These are phyloP conservation scores for Phytophthora tubulina DNA, from an alignment of 352 stramenopile genomes.

Conservation along the genomic window DNA sequence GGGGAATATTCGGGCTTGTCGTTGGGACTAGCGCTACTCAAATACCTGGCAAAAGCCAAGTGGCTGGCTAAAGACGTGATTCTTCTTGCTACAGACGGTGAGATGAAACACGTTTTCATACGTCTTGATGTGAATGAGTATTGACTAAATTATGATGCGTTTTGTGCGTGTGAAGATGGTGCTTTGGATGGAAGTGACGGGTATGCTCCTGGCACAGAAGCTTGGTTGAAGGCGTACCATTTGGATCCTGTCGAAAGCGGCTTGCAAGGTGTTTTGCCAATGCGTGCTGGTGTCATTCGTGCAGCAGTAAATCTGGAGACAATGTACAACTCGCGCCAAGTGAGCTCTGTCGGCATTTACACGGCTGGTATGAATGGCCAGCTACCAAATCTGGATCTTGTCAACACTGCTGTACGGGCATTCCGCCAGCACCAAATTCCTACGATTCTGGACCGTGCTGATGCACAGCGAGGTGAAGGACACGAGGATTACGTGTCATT, in stretches of 20 bases:
- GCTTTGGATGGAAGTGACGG: constrained; percentile 66
- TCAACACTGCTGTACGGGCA: constrained; percentile 79
- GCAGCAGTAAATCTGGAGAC: constrained; percentile 83
- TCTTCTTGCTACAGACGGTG: constrained; percentile 79
- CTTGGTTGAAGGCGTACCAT: constrained; percentile 81
- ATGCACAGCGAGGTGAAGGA: constrained; percentile 11
- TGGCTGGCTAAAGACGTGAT: constrained; percentile 90
- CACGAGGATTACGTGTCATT: constrained; percentile 21
- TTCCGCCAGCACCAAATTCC: constrained; percentile 57
- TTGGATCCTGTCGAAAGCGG: constrained; percentile 49
- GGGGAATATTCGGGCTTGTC: constrained; percentile 64
- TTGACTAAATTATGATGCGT: constrained; percentile 3
- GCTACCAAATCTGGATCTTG: constrained; percentile 87
- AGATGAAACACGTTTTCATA: neutral
- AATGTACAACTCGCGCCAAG: constrained; percentile 31
- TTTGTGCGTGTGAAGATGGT: constrained; percentile 55
- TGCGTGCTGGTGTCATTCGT: constrained; percentile 83
- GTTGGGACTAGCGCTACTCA: constrained; percentile 66
- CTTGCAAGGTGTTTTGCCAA: constrained; percentile 46
- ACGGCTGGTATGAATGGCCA: constrained; percentile 84
- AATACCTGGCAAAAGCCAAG: constrained; percentile 65
- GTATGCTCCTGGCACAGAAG: constrained; percentile 68
- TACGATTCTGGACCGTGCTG: constrained; percentile 58
- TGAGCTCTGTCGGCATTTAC: constrained; percentile 64
- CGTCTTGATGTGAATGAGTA: neutral